Evolutionary conservation across 1,139 yeast genomes (phyloP), one percentile per base, ranked within the genome.

Genomic region (Sugiyamaella xylanicola): DNA sequence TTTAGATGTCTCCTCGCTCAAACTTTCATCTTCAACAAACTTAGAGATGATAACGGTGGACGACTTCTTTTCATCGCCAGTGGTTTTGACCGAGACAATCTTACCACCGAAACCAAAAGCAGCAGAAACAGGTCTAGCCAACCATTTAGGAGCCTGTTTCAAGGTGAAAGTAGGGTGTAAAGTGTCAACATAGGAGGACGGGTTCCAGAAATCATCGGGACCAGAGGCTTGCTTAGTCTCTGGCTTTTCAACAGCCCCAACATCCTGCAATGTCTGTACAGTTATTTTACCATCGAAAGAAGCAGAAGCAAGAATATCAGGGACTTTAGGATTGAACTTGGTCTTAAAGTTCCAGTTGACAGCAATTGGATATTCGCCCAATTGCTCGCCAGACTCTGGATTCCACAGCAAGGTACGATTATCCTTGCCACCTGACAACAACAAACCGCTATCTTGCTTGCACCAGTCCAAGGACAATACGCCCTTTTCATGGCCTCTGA

Each of bases 91-190:
- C 8, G 78, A 71, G 5, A 87, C 95, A 48, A 93, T 72, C 72
- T 88, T 90, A 44, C 97, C 96, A 55, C 99, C 99, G 74, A 91
- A 93, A 0, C 97, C 99, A 76, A 95, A 95, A 3, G 84, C 77
- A 8, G 86, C 97, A 48, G 86, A 78, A 2, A 81, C 77, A n/a
- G 91, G 91, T 61, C 86, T 79, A 61, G 82, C 81, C 60, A 90
- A 81, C 99, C 99, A 95, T 56, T 75, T 71, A 44, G 99, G 99
- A 20, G 98, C 95, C 72, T 91, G 96, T 59, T 79, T 76, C 35
- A 82, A 77, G 29, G 78, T 77, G 63, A 87, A 86, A 46, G 72
- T 67, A 13, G 81, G 81, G 63, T 86, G 90, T 62, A 84, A 89
- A 37, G 90, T 82, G 60, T 86, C 93, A 21, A 86, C 79, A 54